phyloP scores from a whole-genome alignment of 371 early-diverging fungal genomes.

The Massospora cicadina region DNA sequence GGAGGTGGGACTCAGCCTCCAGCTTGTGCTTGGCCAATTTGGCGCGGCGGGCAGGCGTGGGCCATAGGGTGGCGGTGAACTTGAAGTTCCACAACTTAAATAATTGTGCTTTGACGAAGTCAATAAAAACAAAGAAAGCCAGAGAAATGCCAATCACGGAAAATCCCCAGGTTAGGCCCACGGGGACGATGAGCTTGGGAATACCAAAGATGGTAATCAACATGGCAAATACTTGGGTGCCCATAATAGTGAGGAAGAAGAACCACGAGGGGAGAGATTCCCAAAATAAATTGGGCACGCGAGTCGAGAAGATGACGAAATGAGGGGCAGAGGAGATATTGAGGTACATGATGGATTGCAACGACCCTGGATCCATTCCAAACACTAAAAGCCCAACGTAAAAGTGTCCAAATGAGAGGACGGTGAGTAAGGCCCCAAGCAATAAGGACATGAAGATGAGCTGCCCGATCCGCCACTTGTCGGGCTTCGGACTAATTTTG shows the following conservation, averaged over 20 bases:
- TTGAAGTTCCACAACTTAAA: conserved; percentile 51
- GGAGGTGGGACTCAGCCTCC: not conserved
- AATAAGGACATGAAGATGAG: conserved; percentile 50
- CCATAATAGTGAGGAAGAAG: conserved; percentile 65
- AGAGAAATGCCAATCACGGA: conserved; percentile 32
- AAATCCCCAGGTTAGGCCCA: conserved; percentile 34
- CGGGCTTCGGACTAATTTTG: conserved; percentile 51
- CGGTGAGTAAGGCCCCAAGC: conserved; percentile 41
- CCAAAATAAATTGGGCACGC: conserved; percentile 75
- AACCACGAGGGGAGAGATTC: conserved; percentile 56
- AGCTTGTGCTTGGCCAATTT: conserved; percentile 24
- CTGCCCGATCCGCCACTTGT: conserved; percentile 79
- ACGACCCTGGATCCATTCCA: conserved; percentile 15
- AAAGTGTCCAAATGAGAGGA: conserved; percentile 51
- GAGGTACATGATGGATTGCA: conserved; percentile 65
- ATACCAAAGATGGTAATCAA: conserved; percentile 69
- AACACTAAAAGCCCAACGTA: conserved; percentile 31
- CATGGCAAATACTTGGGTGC: conserved; percentile 82
- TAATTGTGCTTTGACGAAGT: conserved; percentile 55
- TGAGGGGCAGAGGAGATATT: conserved; percentile 79
- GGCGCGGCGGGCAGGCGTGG: conserved; percentile 32
- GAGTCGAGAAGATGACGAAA: conserved; percentile 91
- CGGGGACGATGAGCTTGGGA: conserved; percentile 26
- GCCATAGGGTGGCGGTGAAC: conserved; percentile 47
- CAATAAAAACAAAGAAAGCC: conserved; percentile 44